phyloP scores from a whole-genome alignment of 208 protist species.

The Wallacemonas rigidus region DNA sequence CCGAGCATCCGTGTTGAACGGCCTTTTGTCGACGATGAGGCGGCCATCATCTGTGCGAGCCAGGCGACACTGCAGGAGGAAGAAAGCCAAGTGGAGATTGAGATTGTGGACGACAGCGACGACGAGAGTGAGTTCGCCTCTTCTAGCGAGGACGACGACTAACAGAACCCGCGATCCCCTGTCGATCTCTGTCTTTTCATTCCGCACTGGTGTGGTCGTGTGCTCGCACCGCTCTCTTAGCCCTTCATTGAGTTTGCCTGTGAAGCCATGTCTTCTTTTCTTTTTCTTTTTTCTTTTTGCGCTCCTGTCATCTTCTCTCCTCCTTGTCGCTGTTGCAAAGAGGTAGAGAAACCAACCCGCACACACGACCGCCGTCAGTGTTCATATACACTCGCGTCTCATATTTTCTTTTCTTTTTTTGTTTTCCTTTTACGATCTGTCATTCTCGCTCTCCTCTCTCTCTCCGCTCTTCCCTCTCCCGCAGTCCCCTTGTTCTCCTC shows the following conservation, averaged over 20 bases:
- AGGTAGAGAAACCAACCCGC: slow-evolving; percentile 9
- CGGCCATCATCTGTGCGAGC: slow-evolving; percentile 73
- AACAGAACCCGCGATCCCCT: background rate
- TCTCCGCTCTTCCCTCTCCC: background rate
- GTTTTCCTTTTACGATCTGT: background rate
- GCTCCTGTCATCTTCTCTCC: background rate
- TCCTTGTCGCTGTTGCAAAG: slow-evolving; percentile 11
- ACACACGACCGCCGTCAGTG: background rate
- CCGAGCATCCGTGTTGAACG: slow-evolving; percentile 52
- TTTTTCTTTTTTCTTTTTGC: slow-evolving; percentile 12
- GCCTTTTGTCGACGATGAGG: slow-evolving; percentile 74
- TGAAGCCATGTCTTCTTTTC: background rate
- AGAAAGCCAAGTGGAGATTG: slow-evolving; percentile 76
- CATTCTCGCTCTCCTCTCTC: background rate
- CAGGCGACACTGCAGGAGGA: slow-evolving; percentile 56
- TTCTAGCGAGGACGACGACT: slow-evolving; percentile 17
- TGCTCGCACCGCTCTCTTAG: background rate
- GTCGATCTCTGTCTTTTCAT: too few species aligned
- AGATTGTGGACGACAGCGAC: slow-evolving; percentile 64
- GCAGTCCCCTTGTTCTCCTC: background rate
- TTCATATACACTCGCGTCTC: slow-evolving; percentile 10
- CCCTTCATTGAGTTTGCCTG: background rate
- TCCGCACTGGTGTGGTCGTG: too few species aligned
- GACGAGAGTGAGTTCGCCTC: slow-evolving; percentile 21
- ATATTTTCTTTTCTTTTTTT: slow-evolving; percentile 21